A percentile compares a stretch with the other conserved stretches of the same genome.
These are phyloP conservation scores for Phytophthora litchii DNA, from an alignment of 352 stramenopile genomes.

Conservation along the genomic window DNA sequence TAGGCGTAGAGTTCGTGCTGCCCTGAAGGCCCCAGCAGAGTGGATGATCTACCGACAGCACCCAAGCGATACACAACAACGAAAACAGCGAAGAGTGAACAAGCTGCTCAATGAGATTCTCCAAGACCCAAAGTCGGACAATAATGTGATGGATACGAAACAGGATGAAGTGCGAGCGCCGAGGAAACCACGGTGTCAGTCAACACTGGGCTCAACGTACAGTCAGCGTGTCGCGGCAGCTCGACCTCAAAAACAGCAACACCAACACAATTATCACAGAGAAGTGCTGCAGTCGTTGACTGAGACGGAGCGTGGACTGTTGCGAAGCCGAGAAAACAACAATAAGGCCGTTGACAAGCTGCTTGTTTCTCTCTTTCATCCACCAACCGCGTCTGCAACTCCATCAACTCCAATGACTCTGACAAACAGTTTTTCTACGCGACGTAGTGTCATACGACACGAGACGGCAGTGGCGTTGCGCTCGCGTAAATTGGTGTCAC, in stretches of 20 bases:
- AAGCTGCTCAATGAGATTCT: constrained; percentile 45
- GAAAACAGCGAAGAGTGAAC: constrained; percentile 53
- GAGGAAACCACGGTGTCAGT: constrained; percentile 38
- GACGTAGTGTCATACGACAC: constrained; percentile 53
- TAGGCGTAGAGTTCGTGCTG: constrained; percentile 12
- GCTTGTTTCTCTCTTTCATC: constrained; percentile 47
- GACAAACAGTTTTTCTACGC: constrained; percentile 38
- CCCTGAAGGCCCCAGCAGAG: constrained; percentile 46
- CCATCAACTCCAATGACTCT: constrained; percentile 10
- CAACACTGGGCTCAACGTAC: constrained; percentile 44
- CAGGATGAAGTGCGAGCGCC: constrained; percentile 21
- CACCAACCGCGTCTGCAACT: constrained; percentile 12
- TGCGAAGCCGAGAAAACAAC: constrained; percentile 40
- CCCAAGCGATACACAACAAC: constrained; percentile 40
- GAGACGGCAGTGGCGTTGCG: constrained; percentile 60
- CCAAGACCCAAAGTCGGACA: constrained; percentile 9
- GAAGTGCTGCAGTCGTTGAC: constrained; percentile 25
- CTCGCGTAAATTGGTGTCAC: constrained; percentile 52
- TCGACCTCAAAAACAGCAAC: constrained; percentile 15
- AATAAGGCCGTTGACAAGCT: constrained; percentile 53
- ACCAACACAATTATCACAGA: constrained; percentile 12
- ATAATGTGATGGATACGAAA: constrained; percentile 2
- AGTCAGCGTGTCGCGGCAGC: constrained; percentile 42
- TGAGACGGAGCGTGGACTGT: constrained; percentile 38
- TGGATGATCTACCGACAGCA: constrained; percentile 71